Conservation (phyloP, 1,284 basidiomycete genomes). For the Cryptococcus amylolentus region DNA sequence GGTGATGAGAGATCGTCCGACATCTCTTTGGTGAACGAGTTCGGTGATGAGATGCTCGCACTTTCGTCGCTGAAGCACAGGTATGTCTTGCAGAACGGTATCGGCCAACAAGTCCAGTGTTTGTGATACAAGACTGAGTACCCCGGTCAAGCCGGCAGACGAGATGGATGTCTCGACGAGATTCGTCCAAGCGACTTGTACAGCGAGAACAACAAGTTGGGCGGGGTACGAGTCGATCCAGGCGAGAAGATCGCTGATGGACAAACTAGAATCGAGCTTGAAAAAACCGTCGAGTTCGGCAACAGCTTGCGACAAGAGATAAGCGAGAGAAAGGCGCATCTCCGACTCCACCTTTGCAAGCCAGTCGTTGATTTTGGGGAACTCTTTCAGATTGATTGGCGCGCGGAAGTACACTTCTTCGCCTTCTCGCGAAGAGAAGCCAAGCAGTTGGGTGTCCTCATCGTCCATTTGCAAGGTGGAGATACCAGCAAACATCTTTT, state of each 20-base stretch:
- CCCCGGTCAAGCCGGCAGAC: conserved; percentile 54
- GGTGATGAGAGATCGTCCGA: conserved; percentile 74
- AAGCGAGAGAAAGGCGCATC: conserved; percentile 88
- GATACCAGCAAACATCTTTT: conserved; percentile 99
- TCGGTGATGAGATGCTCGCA: conserved; percentile 99
- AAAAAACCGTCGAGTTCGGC: conserved; percentile 69
- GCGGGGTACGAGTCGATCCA: conserved; percentile 95
- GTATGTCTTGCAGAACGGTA: conserved; percentile 86
- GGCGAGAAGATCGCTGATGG: conserved; percentile 65
- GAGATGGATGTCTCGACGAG: conserved; percentile 75
- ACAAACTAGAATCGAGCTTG: conserved; percentile 43
- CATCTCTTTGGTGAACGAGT: conserved; percentile 95
- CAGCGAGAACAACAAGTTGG: conserved; percentile 88
- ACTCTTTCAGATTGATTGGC: conserved; percentile 84
- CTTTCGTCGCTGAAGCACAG: conserved; percentile 84
- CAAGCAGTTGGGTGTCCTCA: conserved; percentile 66
- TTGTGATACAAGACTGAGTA: conserved; percentile 72
- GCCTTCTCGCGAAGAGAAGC: conserved; percentile 91
- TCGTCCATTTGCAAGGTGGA: conserved; percentile 86
- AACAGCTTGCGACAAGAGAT: conserved; percentile 38
- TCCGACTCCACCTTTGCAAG: conserved; percentile 85
- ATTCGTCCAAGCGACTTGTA: conserved; percentile 91
- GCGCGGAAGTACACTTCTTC: conserved; percentile 83
- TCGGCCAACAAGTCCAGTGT: conserved; percentile 92
- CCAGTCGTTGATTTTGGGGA: conserved; percentile 99